Percentiles rank a stretch among this genome's conserved stretches.
These are phyloP conservation scores for Erodium texanum DNA, from an alignment of 441 rosid genomes.

Conservation along the genomic window DNA sequence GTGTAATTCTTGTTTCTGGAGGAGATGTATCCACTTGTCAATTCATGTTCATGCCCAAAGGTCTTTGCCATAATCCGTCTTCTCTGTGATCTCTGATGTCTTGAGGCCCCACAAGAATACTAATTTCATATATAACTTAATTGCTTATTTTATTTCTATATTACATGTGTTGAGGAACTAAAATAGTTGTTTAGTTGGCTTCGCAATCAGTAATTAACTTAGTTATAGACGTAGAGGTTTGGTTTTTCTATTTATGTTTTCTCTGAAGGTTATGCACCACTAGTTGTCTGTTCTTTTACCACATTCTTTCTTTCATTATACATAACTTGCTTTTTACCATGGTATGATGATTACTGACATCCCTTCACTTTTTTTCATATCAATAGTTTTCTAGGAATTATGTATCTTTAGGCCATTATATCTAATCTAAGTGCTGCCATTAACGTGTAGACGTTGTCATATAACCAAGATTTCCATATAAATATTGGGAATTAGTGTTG, in stretches of 20 bases:
- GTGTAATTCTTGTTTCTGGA: slow-evolving; percentile 1
- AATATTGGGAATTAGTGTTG: neutral
- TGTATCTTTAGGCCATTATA: neutral
- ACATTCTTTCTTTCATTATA: neutral
- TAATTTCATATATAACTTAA: neutral
- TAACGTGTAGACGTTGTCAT: neutral
- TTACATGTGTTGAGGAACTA: neutral
- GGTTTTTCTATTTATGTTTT: neutral
- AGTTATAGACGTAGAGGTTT: neutral
- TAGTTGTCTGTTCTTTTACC: neutral
- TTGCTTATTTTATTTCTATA: neutral
- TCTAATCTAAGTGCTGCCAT: neutral
- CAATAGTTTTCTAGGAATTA: neutral
- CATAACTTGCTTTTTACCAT: neutral
- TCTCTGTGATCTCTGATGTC: neutral
- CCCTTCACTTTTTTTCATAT: neutral
- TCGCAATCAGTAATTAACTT: neutral
- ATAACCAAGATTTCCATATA: neutral
- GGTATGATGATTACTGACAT: neutral
- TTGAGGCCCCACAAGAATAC: neutral
- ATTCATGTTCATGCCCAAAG: neutral
- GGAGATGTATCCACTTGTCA: slow-evolving; percentile 1
- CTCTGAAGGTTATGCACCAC: neutral
- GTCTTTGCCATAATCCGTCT: no score
- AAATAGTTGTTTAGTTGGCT: neutral